These are phyloP conservation scores for Pyrenopolyporus hunteri DNA, from an alignment of 495 filamentous ascomycete species.

Conservation along the genomic window DNA sequence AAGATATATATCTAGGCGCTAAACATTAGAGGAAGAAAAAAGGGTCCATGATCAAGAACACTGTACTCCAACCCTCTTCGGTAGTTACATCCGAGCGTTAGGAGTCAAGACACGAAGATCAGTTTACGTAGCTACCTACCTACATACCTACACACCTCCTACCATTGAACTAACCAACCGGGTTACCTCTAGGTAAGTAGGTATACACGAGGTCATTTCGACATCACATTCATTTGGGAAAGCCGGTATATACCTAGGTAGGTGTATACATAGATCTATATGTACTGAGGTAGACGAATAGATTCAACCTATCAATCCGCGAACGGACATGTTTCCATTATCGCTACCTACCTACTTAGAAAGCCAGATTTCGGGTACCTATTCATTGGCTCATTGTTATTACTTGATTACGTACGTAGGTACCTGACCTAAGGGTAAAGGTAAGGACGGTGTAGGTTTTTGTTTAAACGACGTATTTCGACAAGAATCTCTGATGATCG, in stretches of 20 bases:
- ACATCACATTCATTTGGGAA: no score
- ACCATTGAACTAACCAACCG: not conserved
- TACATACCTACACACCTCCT: not conserved
- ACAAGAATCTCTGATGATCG: constrained; percentile 10
- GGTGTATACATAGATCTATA: no score
- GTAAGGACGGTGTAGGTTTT: no score
- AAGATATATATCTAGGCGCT: not conserved
- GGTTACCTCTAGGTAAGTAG: not conserved
- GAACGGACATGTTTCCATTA: not conserved
- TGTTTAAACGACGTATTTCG: no score
- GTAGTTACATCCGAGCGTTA: constrained; percentile 24
- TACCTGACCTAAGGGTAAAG: no score
- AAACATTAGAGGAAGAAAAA: not conserved
- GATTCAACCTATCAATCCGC: not conserved
- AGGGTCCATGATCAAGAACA: not conserved
- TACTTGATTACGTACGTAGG: constrained; percentile 19
- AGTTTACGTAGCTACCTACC: not conserved
- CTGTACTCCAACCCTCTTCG: constrained; percentile 13
- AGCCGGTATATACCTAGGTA: no score
- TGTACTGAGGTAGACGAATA: not conserved
- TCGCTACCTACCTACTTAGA: not conserved
- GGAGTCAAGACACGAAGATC: not conserved
- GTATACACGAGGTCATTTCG: no score
- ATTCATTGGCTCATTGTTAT: no score
- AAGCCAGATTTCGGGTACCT: no score